phyloP scores from a whole-genome alignment of 441 rosid genomes.

The Macaranga tanarius region DNA sequence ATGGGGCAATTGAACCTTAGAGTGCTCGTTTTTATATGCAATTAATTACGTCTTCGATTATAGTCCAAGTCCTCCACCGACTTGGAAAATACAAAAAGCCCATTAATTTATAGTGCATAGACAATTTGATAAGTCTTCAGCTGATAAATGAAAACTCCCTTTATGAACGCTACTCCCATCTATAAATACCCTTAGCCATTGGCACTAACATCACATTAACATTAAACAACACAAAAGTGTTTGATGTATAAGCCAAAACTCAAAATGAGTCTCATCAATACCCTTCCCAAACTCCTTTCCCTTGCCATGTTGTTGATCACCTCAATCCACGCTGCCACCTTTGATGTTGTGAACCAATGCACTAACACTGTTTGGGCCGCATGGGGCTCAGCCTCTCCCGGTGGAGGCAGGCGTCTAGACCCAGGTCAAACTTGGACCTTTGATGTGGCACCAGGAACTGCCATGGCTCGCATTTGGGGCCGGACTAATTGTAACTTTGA shows the following conservation, averaged over 20 bases:
- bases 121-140: no score
- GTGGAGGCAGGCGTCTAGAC: conserved; percentile 48
- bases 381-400: conserved; percentile 52
- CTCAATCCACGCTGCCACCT: background rate
- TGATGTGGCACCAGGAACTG: conserved; percentile 29
- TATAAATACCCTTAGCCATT: background rate
- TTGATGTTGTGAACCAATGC: conserved; percentile 43
- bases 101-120: no score
- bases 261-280: background rate
- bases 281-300: background rate
- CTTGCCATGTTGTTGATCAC: background rate
- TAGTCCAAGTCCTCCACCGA: no score
- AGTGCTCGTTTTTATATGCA: no score
- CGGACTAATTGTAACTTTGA: conserved; percentile 51
- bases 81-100: no score
- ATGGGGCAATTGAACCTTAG: no score
- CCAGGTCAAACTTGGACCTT: conserved; percentile 45
- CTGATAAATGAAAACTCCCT: no score
- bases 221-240: no score
- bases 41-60: no score
- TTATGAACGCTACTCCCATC: background rate
- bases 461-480: conserved; percentile 50
- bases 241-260: background rate
- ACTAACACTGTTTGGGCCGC: conserved; percentile 53
- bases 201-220: background rate